These are phyloP conservation scores for Solanum pinnatisectum DNA, from an alignment of 257 asterid genomes.

Conservation along the genomic window DNA sequence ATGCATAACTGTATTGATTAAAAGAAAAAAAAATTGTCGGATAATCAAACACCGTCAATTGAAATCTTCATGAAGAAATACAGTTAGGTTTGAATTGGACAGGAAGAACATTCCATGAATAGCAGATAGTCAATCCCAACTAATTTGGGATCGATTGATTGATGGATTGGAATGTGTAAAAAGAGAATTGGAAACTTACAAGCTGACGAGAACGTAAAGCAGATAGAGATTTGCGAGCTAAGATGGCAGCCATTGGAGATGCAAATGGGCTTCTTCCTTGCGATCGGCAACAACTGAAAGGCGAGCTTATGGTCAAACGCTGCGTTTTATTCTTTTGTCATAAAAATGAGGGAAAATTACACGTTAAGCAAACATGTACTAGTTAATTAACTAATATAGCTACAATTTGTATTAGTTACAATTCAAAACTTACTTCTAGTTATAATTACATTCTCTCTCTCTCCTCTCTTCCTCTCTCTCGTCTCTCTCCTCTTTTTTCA, in stretches of 20 bases:
- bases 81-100: neutral
- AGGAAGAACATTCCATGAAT: neutral
- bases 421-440: neutral
- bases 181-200: conserved; percentile 21
- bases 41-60: neutral
- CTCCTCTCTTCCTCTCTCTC: no score
- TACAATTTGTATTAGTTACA: no score
- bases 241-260: conserved; percentile 49
- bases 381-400: neutral
- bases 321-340: neutral
- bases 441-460: no score
- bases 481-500: no score
- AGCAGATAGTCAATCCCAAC: neutral
- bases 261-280: neutral
- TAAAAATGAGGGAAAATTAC: neutral
- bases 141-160: neutral
- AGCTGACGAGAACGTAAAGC: conserved; percentile 65
- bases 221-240: conserved; percentile 69
- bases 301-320: neutral
- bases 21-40: neutral
- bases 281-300: neutral
- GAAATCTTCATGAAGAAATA: neutral
- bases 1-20: neutral
- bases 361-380: neutral
- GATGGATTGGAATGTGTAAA: neutral